These are phyloP conservation scores for Lycium barbarum DNA, from an alignment of 257 asterid genomes.

Conservation along the genomic window DNA sequence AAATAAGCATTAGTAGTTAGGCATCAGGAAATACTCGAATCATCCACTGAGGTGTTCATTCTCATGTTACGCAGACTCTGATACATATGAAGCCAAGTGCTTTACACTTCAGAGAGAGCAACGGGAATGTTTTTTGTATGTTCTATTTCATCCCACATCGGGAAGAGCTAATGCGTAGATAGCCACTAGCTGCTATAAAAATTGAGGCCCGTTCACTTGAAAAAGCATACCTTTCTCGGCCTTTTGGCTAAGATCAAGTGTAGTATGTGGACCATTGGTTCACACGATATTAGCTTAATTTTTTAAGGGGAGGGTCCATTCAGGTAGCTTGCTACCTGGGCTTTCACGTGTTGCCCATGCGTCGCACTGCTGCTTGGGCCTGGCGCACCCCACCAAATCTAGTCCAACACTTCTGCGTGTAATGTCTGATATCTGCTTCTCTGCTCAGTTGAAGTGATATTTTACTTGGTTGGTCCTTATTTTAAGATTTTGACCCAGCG, in stretches of 20 bases:
- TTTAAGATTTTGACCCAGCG: too few relatives aligned
- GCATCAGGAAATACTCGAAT: neutral
- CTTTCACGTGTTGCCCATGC: fast-evolving
- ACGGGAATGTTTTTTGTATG: neutral
- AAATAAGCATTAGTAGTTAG: neutral
- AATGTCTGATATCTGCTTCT: too few relatives aligned
- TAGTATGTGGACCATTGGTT: slow-evolving; percentile 31
- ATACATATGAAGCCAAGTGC: neutral
- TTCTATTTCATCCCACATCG: neutral
- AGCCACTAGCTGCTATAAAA: neutral
- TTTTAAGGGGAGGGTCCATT: too few relatives aligned
- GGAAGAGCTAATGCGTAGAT: neutral
- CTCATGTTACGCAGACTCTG: neutral
- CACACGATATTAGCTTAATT: neutral
- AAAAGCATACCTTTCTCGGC: slow-evolving; percentile 47
- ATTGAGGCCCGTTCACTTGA: neutral
- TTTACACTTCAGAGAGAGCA: neutral
- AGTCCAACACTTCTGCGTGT: neutral
- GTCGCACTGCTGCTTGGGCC: neutral
- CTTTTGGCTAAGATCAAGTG: slow-evolving; percentile 54
- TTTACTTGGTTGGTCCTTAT: too few relatives aligned
- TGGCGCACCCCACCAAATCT: neutral
- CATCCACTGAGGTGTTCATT: neutral
- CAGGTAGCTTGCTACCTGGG: too few relatives aligned
- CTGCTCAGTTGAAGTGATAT: too few relatives aligned